phyloP scores from a whole-genome alignment of 176 grass and related monocot species.

The Bolboschoenus planiculmis region DNA sequence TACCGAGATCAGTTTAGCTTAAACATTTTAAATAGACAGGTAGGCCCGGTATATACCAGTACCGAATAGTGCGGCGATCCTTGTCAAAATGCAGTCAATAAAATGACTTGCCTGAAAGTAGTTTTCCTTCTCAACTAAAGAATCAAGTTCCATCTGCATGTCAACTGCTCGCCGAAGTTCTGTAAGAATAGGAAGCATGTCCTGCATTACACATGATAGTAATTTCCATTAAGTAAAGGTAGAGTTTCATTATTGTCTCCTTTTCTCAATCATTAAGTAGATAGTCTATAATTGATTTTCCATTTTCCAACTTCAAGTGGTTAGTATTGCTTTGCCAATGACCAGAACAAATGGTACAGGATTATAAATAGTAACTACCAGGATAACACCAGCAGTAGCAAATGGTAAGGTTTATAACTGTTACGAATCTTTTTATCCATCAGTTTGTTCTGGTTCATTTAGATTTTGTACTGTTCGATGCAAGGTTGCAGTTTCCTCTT shows the following conservation, averaged over 20 bases:
- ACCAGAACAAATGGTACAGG: neutral
- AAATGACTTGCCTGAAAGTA: slow-evolving; percentile 66
- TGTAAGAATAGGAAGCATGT: slow-evolving; percentile 87
- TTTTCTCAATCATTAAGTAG: neutral
- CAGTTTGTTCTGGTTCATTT: neutral
- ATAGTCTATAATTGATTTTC: neutral
- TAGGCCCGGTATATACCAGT: neutral
- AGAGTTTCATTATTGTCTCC: neutral
- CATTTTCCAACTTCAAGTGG: neutral
- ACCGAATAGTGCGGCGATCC: neutral
- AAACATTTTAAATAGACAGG: neutral
- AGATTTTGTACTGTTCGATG: neutral
- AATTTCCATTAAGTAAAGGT: slow-evolving; percentile 30
- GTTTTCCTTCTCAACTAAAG: slow-evolving; percentile 79
- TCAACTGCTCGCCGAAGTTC: slow-evolving; percentile 81
- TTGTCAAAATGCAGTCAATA: slow-evolving; percentile 11
- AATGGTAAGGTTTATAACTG: neutral
- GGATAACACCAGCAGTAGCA: neutral
- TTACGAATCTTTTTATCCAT: neutral
- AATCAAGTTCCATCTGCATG: slow-evolving; percentile 94
- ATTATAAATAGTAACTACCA: neutral
- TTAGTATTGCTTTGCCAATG: neutral
- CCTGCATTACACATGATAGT: slow-evolving; percentile 61
- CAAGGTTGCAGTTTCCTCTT: neutral
- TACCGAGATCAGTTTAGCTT: neutral